Evolutionary conservation across 345 rosid species (phyloP).

Genomic region (Geranium brycei): DNA sequence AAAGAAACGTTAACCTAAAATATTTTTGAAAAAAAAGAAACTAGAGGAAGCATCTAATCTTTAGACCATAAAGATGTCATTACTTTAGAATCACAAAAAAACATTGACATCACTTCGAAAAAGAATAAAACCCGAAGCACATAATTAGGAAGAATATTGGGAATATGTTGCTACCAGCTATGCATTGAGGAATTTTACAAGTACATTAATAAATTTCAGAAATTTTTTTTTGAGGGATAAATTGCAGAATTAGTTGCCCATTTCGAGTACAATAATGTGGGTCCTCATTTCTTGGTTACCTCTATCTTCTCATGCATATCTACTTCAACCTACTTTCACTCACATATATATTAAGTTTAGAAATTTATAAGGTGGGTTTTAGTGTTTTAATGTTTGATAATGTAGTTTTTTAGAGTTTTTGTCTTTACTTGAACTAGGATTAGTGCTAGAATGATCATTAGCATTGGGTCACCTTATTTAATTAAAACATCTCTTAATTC

Average conservation of each 20-base stretch:
- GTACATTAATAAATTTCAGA: not conserved
- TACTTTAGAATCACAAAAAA: constrained; percentile 21
- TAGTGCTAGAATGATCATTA: no score
- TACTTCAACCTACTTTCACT: not conserved
- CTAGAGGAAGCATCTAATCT: constrained; percentile 20
- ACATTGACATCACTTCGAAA: constrained; percentile 7
- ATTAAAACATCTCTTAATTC: no score
- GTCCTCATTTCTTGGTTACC: no score
- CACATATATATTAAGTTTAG: no score
- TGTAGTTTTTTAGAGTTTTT: no score
- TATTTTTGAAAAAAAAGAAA: not conserved
- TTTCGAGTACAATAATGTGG: not conserved
- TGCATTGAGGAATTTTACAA: not conserved
- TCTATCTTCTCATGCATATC: not conserved
- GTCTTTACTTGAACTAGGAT: no score
- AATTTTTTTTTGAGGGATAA: no score
- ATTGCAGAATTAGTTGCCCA: not conserved
- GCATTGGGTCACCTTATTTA: no score
- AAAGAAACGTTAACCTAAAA: not conserved
- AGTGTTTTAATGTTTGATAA: no score
- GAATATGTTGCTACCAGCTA: constrained; percentile 3
- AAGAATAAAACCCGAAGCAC: constrained; percentile 5
- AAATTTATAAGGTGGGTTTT: no score
- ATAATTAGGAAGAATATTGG: constrained; percentile 1
- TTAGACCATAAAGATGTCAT: constrained; percentile 16